Evolutionary conservation across 257 asterid species (phyloP).

Genomic region (Nicotiana otophora): DNA sequence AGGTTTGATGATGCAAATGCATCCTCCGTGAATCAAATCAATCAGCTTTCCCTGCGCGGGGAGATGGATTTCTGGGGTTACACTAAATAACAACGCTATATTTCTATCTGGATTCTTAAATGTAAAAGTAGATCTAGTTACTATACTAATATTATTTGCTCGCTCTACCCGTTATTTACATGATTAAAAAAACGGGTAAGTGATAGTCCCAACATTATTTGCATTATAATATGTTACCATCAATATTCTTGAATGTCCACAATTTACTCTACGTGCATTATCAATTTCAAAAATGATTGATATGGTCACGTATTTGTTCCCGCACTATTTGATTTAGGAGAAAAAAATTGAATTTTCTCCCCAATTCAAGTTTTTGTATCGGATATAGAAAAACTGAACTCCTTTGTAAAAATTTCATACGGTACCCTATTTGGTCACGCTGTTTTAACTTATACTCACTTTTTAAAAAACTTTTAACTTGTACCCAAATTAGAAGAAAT

Average conservation of each 20-base stretch:
- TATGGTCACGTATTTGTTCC: background rate
- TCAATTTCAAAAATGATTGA: background rate
- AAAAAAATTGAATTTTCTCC: background rate
- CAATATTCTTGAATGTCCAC: background rate
- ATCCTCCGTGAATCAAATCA: conserved; percentile 36
- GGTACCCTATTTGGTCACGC: no score
- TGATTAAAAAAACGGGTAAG: background rate
- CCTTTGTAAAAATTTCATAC: no score
- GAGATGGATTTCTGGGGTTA: conserved; percentile 86
- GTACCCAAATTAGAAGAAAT: no score
- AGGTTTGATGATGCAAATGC: conserved; percentile 25
- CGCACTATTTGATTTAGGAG: background rate
- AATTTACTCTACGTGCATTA: background rate
- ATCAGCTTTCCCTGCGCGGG: conserved; percentile 45
- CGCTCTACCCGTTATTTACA: background rate
- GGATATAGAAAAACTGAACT: no score
- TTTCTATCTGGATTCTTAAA: background rate
- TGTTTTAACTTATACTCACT: no score
- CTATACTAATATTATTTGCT: background rate
- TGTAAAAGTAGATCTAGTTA: background rate
- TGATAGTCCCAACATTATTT: background rate
- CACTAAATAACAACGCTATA: conserved; percentile 17
- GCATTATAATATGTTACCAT: background rate
- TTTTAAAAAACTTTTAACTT: no score
- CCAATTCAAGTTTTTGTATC: no score